Conservation (phyloP, 148 eudicot genomes). For the Cornus kousa region DNA sequence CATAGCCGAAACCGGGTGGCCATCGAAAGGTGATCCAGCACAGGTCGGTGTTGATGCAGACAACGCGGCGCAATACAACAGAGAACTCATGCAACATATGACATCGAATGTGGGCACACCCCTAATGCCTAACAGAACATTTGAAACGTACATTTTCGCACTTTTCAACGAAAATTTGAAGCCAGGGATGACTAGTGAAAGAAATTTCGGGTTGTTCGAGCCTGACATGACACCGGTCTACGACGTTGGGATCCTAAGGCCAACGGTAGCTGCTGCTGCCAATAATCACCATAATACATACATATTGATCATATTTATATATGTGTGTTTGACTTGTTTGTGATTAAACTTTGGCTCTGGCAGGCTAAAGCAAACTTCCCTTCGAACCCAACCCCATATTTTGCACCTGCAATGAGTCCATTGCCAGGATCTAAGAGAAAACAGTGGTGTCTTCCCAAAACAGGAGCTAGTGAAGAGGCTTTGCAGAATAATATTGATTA, state of each 20-base stretch:
- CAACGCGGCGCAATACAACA: slow-evolving; percentile 59
- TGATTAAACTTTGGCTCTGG: slow-evolving; percentile 15
- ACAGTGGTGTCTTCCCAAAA: slow-evolving; percentile 35
- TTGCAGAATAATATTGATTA: slow-evolving; percentile 42
- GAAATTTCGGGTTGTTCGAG: slow-evolving; percentile 60
- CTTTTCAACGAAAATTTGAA: slow-evolving; percentile 64
- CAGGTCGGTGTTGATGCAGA: slow-evolving; percentile 44
- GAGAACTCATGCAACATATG: slow-evolving; percentile 41
- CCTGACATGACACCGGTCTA: slow-evolving; percentile 52
- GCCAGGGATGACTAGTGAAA: slow-evolving; percentile 54
- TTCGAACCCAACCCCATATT: slow-evolving; percentile 6
- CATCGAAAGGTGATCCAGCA: slow-evolving; percentile 48
- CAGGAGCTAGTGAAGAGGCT: slow-evolving; percentile 15
- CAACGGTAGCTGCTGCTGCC: slow-evolving; percentile 20
- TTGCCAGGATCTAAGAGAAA: slow-evolving; percentile 1
- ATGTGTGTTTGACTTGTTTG: slow-evolving; percentile 11
- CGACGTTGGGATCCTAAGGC: slow-evolving; percentile 43
- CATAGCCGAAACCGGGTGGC: slow-evolving; percentile 81
- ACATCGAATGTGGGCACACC: slow-evolving; percentile 66
- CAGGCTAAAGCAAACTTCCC: slow-evolving; percentile 27
- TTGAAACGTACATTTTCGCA: slow-evolving; percentile 64
- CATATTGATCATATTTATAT: slow-evolving; percentile 4
- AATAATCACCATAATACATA: not conserved
- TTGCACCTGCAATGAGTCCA: slow-evolving; percentile 10
- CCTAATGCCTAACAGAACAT: slow-evolving; percentile 64